phyloP scores from a whole-genome alignment of 2,329 filamentous ascomycete species.

The Drechslerella dactyloides region DNA sequence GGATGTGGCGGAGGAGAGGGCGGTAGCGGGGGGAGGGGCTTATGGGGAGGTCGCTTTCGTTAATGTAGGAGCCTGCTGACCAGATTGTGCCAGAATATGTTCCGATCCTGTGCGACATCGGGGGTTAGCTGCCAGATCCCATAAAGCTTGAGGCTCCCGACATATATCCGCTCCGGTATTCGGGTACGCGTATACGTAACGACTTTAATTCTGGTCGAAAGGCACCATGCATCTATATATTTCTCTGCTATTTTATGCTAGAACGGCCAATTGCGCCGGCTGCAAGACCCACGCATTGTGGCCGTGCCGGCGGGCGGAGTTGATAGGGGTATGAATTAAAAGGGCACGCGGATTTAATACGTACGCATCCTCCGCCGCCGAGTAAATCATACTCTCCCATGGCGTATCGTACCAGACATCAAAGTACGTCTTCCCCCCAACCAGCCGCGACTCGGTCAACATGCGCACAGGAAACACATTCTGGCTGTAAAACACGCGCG shows the following conservation, averaged over 20 bases:
- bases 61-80: conserved; percentile 9
- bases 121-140: too few species aligned
- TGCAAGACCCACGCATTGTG: background rate
- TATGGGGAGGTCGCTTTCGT: background rate
- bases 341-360: background rate
- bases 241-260: too few species aligned
- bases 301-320: too few species aligned
- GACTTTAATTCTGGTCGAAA: too few species aligned
- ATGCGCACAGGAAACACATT: conserved; percentile 13
- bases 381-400: conserved; percentile 28
- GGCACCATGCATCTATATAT: too few species aligned
- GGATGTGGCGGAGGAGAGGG: conserved; percentile 11
- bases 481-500: background rate
- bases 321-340: background rate
- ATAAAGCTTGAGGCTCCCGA: too few species aligned
- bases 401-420: conserved; percentile 19
- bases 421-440: conserved; percentile 1
- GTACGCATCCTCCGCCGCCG: conserved; percentile 16
- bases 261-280: too few species aligned
- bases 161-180: too few species aligned
- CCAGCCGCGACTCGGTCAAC: background rate
- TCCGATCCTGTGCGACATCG: conserved; percentile 12
- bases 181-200: too few species aligned
- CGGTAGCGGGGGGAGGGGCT: conserved; percentile 6
- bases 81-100: conserved; percentile 11